Evolutionary conservation across 1,139 yeast species (phyloP), one percentile per base, ranked within the genome.

Genomic region (Kodamaea alishanica): DNA sequence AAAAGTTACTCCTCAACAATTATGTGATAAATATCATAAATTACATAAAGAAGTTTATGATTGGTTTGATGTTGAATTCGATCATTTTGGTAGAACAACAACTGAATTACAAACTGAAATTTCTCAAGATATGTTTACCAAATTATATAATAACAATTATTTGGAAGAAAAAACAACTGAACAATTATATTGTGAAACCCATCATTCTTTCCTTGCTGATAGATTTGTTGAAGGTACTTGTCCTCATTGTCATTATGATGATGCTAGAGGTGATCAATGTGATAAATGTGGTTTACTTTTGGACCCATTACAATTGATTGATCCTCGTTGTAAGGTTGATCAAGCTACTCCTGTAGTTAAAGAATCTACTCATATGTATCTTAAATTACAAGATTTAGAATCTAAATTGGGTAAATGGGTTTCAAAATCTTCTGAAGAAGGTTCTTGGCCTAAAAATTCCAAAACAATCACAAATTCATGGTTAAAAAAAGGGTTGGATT

Each of bases 261-360:
- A 92, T 61, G 99, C 99, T 28, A 81, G 98, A 63, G 99, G 99
- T 52, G 99, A 92, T 62, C 99, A 92, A 70, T 92, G 99, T 76
- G 99, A 92, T 63, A 84, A 84, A 55, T 92, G 99, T 73, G 99
- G 98, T 46, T 67, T 72, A 43, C 73, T 92, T 49, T 74, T 94
- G 52, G 88, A 90, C 60, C 96, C 98, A 35, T 84, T 89, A 58
- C 97, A 92, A 62, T 78, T 92, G 58, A 83, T 90, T 50, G 75
- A 89, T 46, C 98, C 99, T 41, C 84, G 96, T 55, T 92, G 98
- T 78, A 92, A 94, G 67, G 66, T 94, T 44, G 98, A 94, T 60
- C 78, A 80, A 51, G 76, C 88, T 30, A 71, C 81, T 8, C 98
- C 98, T 22, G 77, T 79, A 40, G 83, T 86, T 41, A 82, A 79